These are phyloP conservation scores for Colletotrichum sojae DNA, from an alignment of 2,329 filamentous ascomycete species.

Conservation along the genomic window DNA sequence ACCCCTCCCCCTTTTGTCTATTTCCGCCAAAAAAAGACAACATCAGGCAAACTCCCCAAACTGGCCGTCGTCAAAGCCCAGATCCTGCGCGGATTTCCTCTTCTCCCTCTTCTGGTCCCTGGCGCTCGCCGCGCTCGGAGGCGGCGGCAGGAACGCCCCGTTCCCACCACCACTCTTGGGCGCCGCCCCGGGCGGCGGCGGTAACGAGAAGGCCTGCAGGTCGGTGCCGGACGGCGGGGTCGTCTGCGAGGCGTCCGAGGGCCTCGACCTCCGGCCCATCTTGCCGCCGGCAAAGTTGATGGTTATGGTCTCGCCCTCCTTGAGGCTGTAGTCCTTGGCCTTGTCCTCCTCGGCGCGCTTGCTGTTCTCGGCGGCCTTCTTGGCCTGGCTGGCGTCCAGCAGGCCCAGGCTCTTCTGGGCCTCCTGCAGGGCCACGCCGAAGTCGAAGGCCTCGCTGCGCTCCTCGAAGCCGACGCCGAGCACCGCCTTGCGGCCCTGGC, in stretches of 20 bases:
- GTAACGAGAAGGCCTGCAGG: slow-evolving; percentile 77
- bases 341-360: slow-evolving; percentile 60
- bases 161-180: slow-evolving; percentile 41
- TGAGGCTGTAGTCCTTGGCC: slow-evolving; percentile 85
- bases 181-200: slow-evolving; percentile 73
- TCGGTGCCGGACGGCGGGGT: slow-evolving; percentile 43
- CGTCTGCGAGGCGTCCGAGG: slow-evolving; percentile 45
- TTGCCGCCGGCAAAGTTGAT: slow-evolving; percentile 77
- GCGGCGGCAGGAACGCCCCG: slow-evolving; percentile 69
- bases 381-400: slow-evolving; percentile 58
- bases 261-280: slow-evolving; percentile 59
- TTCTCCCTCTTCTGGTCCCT: slow-evolving; percentile 71
- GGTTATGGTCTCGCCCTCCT: slow-evolving; percentile 91
- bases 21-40: neutral
- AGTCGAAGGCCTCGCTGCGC: slow-evolving; percentile 87
- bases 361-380: slow-evolving; percentile 53
- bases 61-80: slow-evolving; percentile 90
- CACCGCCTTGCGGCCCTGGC: slow-evolving; percentile 80
- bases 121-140: slow-evolving; percentile 74
- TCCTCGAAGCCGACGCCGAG: slow-evolving; percentile 92
- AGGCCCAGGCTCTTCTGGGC: slow-evolving; percentile 78
- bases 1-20: slow-evolving; percentile 28
- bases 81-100: slow-evolving; percentile 70
- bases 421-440: slow-evolving; percentile 85
- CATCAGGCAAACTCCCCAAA: slow-evolving; percentile 83